Evolutionary conservation across 352 stramenopile species (phyloP), one percentile per base, ranked within the genome.

Genomic region (Halophytophthora polymorphica): DNA sequence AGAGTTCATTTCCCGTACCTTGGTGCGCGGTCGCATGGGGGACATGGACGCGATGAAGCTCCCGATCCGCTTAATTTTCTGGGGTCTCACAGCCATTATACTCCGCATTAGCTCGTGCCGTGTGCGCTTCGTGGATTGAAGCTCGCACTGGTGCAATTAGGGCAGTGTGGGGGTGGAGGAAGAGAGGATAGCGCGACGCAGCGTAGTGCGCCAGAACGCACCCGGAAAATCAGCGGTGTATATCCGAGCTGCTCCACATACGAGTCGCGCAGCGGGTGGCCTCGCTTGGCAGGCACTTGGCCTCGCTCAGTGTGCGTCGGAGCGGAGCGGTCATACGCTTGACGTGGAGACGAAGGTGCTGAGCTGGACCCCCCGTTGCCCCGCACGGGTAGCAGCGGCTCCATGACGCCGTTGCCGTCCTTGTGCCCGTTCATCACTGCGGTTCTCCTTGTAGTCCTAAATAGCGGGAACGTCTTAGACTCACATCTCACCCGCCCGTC

Each of bases 201-300:
- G 48, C 36, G 28, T 36, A 44, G 59, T 17, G 46, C 22, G 22
- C 23, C 29, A 28, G 12, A 56, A 51, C 60, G 52, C 36, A 90
- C 82, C 62, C 79, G 75, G 51, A 93, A 93, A 65, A 85, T 79
- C 11, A 93, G 73, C 37, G 82, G 79, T 50, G 79, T 88, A 70
- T 90, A 93, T 21, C 79, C 79, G 8, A 90, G 61, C 57, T 83
- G 72, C 51, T 86, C 82, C 50, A 88, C 53, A 56, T 90, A 92
- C 22, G 68, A 79, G 29, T 89, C 75, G 52, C 78, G 75, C 36
- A 83, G 44, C 47, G 45, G 66, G 45, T 73, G 73, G 15, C 58
- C 71, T 28, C 67, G 61, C 41, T 51, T 61, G 51, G 47, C 57
- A 15, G 73, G 49, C 21, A 54, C 41, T 7, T 69, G 57, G 8